phyloP scores from a whole-genome alignment of 2,329 filamentous ascomycete species.

The Scytalidium lignicola region DNA sequence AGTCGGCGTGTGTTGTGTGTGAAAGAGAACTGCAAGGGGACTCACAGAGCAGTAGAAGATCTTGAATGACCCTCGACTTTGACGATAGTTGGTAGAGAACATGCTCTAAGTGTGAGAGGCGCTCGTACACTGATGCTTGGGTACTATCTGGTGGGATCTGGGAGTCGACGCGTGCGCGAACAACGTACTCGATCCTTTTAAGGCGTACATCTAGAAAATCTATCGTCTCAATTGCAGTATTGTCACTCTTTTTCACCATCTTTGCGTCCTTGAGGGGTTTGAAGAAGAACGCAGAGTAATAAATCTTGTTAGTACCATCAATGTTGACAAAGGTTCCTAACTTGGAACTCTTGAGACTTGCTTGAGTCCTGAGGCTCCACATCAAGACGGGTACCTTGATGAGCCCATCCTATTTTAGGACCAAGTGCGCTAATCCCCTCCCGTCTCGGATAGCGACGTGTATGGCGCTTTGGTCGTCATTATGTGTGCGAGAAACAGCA shows the following conservation, averaged over 20 bases:
- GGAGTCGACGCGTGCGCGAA: conserved; percentile 16
- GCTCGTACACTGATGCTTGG: conserved; percentile 8
- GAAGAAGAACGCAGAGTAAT: no score
- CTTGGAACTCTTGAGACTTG: not conserved
- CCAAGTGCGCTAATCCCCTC: not conserved
- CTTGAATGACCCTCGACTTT: conserved; percentile 25
- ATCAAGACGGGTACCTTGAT: not conserved
- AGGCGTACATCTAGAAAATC: conserved; percentile 26
- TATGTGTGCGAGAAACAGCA: not conserved
- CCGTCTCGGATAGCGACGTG: not conserved
- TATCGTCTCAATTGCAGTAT: conserved; percentile 26
- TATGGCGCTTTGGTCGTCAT: not conserved
- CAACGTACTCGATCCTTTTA: conserved; percentile 24
- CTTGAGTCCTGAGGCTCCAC: not conserved
- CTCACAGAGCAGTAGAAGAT: conserved; percentile 27
- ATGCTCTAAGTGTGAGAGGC: conserved; percentile 17
- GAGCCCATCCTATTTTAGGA: not conserved
- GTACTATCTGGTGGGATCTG: conserved; percentile 3
- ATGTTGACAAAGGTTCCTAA: not conserved
- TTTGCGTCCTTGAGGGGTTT: not conserved
- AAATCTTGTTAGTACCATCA: no score
- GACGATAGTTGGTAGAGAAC: conserved; percentile 21
- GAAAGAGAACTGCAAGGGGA: not conserved
- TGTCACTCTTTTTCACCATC: conserved; percentile 26
- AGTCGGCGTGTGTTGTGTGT: conserved; percentile 1